Evolutionary conservation across 345 rosid species (phyloP), one percentile per base, ranked within the genome.

Genomic region (Camelina hispida): DNA sequence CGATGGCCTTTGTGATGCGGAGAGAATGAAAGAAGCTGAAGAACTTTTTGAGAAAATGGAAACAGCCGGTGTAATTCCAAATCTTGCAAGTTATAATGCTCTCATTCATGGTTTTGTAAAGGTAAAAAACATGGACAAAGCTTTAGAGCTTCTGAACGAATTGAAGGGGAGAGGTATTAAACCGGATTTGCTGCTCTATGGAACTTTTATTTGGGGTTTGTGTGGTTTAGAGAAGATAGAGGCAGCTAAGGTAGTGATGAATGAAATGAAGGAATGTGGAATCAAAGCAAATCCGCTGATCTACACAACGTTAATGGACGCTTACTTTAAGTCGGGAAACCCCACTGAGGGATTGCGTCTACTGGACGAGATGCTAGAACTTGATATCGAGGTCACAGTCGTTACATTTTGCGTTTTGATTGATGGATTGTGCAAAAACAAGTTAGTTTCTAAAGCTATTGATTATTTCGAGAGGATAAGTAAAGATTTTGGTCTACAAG

Each of bases 371-470:
- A 85, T 85, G 91, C 13, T 47, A 72, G 76, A 82, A 51, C 71
- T 76, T 65, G 80, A 79, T 62, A 63, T 84, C 28, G 83, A 86
- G 73, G 81, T 85, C 69, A 90, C 93, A n/a, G 77, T 72, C 77
- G 87, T 88, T 56, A 90, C 96, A 5, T 86, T 83, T 42, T 88
- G 91, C 42, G 88, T 80, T 48, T 81, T 88, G 72, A n/a, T 90
- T 72, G 91, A 90, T 79, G 96, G 96, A 54, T 78, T 88, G 79
- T 88, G 91, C 80, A 90, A 90, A 80, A 75, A 59, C 62, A 85
- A 85, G 77, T 73, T 84, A 67, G 73, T 90, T 43, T 82, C 82
- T 35, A 89, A 81, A 70, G 96, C 93, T 7, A 17, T 75, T 76
- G 77, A 78, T 76, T 84, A 84, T 69, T 88, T 90, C 54, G 52